Evolutionary conservation across 2,329 filamentous ascomycete species (phyloP).

Genomic region (Colletotrichum sojae): DNA sequence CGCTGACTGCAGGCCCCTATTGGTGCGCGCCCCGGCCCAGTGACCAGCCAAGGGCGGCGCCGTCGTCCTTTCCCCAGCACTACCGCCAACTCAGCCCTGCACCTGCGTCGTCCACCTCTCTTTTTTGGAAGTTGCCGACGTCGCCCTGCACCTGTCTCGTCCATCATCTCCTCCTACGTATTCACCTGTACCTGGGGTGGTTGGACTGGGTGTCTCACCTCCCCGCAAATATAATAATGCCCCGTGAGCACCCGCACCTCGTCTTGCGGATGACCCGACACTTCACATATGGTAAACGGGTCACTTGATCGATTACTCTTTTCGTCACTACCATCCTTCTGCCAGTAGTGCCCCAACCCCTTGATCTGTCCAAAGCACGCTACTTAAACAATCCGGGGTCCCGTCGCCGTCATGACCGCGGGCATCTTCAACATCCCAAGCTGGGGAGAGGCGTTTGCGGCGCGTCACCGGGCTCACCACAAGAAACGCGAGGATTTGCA

Average conservation of each 20-base stretch:
- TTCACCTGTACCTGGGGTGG: neutral
- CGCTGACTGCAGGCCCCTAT: conserved; percentile 24
- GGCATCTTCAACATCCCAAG: conserved; percentile 31
- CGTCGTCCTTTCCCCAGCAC: conserved; percentile 27
- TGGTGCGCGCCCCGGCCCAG: conserved; percentile 35
- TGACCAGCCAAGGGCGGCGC: conserved; percentile 35
- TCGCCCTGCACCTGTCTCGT: neutral
- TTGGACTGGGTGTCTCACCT: conserved; percentile 30
- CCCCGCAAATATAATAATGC: conserved; percentile 39
- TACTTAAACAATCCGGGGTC: neutral
- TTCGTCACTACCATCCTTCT: conserved; percentile 1
- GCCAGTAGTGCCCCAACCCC: too few relatives aligned
- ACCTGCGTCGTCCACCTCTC: conserved; percentile 16
- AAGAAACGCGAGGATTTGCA: conserved; percentile 27
- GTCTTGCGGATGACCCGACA: conserved; percentile 21
- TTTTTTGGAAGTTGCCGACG: neutral
- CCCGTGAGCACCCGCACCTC: conserved; percentile 36
- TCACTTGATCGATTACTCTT: conserved; percentile 39
- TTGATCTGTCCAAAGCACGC: neutral
- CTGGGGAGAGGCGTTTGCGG: conserved; percentile 18
- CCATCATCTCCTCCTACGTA: conserved; percentile 8
- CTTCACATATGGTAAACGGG: conserved; percentile 7
- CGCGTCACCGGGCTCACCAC: conserved; percentile 24
- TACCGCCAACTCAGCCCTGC: conserved; percentile 37
- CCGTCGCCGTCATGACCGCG: conserved; percentile 16